phyloP scores from a whole-genome alignment of 805 yeast species.

The Saturnispora besseyi region DNA sequence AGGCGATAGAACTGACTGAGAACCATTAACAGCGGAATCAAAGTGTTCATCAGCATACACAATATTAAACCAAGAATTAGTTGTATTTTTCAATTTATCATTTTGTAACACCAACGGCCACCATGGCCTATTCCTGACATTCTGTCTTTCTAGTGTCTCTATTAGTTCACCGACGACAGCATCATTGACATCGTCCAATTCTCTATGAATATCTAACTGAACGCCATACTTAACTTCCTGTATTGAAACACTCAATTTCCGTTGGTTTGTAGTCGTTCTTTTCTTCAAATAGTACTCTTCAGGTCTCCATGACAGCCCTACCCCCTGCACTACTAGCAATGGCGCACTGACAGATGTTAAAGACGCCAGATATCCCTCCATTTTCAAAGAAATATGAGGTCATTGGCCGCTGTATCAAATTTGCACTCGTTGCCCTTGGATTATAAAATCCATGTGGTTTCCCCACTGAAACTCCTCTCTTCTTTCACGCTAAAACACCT shows the following conservation, averaged over 20 bases:
- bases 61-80: slow-evolving; percentile 11
- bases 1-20: slow-evolving; percentile 34
- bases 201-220: slow-evolving; percentile 12
- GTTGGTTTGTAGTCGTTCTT: slow-evolving; percentile 1
- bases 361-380: slow-evolving; percentile 34
- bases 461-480: neutral
- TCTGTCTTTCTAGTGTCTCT: slow-evolving; percentile 3
- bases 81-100: neutral
- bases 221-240: slow-evolving; percentile 9
- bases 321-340: slow-evolving; percentile 34
- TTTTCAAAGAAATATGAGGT: slow-evolving; percentile 8
- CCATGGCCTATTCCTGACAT: slow-evolving; percentile 9
- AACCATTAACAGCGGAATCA: slow-evolving; percentile 10
- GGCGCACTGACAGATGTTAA: slow-evolving; percentile 31
- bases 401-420: neutral
- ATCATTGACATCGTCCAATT: slow-evolving; percentile 22
- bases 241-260: slow-evolving; percentile 9
- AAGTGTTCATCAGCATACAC: slow-evolving; percentile 7
- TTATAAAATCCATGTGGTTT: neutral
- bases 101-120: slow-evolving; percentile 8
- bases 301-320: slow-evolving; percentile 17
- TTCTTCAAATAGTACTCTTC: neutral
- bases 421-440: neutral
- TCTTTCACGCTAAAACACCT: neutral
- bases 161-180: slow-evolving; percentile 10